phyloP scores from a whole-genome alignment of 2,329 filamentous ascomycete species.

The Alternaria dauci region DNA sequence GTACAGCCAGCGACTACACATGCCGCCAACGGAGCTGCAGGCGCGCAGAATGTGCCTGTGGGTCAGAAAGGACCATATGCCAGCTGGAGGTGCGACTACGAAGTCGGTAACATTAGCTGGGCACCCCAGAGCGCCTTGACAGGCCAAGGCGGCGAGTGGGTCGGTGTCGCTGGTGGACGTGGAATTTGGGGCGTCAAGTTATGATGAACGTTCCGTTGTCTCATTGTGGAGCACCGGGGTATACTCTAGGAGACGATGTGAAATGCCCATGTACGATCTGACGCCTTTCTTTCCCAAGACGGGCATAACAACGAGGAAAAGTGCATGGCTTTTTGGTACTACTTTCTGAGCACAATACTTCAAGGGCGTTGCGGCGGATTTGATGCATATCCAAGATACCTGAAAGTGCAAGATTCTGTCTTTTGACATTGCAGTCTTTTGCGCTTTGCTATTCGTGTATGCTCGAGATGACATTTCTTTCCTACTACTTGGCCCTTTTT shows the following conservation, averaged over 20 bases:
- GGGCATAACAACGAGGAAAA: background rate
- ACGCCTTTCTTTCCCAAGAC: background rate
- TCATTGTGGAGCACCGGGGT: background rate
- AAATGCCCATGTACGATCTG: background rate
- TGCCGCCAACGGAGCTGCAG: conserved; percentile 39
- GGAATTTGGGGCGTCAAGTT: conserved; percentile 80
- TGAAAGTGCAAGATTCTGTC: background rate
- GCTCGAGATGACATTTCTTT: no score
- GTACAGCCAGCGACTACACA: conserved; percentile 34
- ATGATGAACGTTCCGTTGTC: conserved; percentile 31
- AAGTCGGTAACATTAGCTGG: conserved; percentile 86
- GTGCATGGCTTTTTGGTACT: background rate
- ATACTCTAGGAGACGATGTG: background rate
- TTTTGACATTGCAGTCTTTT: background rate
- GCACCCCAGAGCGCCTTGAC: conserved; percentile 74
- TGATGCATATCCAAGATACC: conserved; percentile 10
- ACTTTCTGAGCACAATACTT: background rate
- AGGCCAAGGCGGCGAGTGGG: conserved; percentile 79
- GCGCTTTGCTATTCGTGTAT: background rate
- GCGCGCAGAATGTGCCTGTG: conserved; percentile 50
- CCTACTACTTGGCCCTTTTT: no score
- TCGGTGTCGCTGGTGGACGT: conserved; percentile 81
- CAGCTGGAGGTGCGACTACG: conserved; percentile 86
- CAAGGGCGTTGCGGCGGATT: background rate
- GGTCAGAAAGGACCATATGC: conserved; percentile 72